A percentile compares a stretch with the other conserved stretches of the same genome.
Conservation (phyloP, 2,329 filamentous ascomycete species). For the Aureobasidium sp. region DNA sequence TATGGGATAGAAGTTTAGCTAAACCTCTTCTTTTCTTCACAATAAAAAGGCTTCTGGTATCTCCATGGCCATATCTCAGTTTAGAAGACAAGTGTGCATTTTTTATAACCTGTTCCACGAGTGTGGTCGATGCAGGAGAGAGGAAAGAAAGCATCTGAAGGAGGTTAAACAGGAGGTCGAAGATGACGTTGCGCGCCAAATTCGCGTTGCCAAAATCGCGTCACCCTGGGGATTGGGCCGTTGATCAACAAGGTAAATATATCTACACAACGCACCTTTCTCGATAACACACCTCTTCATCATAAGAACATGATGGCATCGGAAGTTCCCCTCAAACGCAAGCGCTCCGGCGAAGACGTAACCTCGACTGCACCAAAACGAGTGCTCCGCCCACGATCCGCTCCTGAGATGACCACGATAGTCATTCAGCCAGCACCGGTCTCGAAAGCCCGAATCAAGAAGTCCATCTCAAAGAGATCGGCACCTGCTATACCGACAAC, state of each 20-base stretch:
- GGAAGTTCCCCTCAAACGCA: neutral
- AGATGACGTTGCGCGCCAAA: neutral
- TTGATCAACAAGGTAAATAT: neutral
- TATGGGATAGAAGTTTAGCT: too few relatives aligned
- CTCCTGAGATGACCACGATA: neutral
- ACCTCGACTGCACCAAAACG: neutral
- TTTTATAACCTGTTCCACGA: too few relatives aligned
- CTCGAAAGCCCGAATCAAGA: neutral
- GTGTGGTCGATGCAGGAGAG: neutral
- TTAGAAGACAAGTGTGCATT: too few relatives aligned
- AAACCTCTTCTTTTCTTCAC: too few relatives aligned
- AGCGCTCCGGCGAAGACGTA: neutral
- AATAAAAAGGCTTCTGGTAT: too few relatives aligned
- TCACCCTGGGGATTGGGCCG: neutral
- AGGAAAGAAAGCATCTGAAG: neutral
- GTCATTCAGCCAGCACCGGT: neutral
- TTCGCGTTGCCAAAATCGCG: neutral
- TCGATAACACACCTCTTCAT: neutral
- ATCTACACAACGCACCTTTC: neutral
- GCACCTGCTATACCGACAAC: neutral
- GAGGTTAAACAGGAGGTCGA: neutral
- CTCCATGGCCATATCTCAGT: too few relatives aligned
- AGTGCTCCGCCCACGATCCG: neutral
- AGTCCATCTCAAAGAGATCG: neutral
- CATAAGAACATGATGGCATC: neutral